Evolutionary conservation across 441 rosid genomes (phyloP).

Genomic region (Bruguiera hainesii): DNA sequence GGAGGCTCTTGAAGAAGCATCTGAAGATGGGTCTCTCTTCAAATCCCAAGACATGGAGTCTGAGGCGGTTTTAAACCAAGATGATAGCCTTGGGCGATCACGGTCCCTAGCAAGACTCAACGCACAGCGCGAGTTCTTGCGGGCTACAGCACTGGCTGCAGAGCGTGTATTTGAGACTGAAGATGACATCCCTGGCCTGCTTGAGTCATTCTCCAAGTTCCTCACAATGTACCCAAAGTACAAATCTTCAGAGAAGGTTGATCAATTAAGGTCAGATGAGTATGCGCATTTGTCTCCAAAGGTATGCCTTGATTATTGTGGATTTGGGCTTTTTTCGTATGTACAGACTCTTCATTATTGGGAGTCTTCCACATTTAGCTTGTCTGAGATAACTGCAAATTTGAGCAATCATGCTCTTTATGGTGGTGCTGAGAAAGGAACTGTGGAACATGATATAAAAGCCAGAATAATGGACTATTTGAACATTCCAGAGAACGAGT

Average conservation of each 20-base stretch:
- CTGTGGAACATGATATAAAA: slow-evolving; percentile 88
- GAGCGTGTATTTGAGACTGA: slow-evolving; percentile 60
- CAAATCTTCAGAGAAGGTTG: slow-evolving; percentile 72
- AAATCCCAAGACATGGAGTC: slow-evolving; percentile 76
- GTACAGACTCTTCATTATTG: slow-evolving; percentile 84
- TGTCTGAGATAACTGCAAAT: slow-evolving; percentile 93
- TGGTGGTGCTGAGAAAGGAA: slow-evolving; percentile 92
- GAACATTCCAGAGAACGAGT: slow-evolving; percentile 95
- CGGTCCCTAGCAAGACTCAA: slow-evolving; percentile 94
- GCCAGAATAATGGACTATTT: slow-evolving; percentile 86
- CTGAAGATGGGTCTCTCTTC: slow-evolving; percentile 81
- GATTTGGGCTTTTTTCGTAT: slow-evolving; percentile 91
- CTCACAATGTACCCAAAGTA: slow-evolving; percentile 86
- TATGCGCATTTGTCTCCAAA: slow-evolving; percentile 77
- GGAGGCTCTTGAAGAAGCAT: slow-evolving; percentile 94
- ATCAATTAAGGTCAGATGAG: slow-evolving; percentile 73
- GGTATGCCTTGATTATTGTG: slow-evolving; percentile 99
- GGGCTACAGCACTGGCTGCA: slow-evolving; percentile 81
- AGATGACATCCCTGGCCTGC: slow-evolving; percentile 61
- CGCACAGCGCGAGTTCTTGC: slow-evolving; percentile 86
- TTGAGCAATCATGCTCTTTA: slow-evolving; percentile 93
- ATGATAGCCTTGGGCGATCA: slow-evolving; percentile 68
- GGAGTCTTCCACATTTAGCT: slow-evolving; percentile 93
- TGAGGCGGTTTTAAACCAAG: slow-evolving; percentile 47
- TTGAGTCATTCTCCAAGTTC: slow-evolving; percentile 70